phyloP scores from a whole-genome alignment of 768 basidiomycete species.

The Hysterangium stoloniferum region DNA sequence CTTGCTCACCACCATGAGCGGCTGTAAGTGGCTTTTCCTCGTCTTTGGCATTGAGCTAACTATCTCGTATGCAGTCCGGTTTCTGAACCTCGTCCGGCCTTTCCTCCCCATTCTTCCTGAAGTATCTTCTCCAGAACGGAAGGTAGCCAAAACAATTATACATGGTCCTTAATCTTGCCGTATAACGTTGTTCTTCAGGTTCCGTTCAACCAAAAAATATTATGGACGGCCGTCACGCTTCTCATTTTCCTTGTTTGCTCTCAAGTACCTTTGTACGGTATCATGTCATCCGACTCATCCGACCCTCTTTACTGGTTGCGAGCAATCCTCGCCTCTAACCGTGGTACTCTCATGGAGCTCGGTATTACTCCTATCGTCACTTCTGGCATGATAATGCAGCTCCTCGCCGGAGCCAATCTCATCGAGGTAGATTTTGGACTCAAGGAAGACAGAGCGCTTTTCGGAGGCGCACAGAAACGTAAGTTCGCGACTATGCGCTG shows the following conservation, averaged over 20 bases:
- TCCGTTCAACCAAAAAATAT: conserved; percentile 95
- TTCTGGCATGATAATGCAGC: conserved; percentile 99
- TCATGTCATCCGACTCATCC: conserved; percentile 98
- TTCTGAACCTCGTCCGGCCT: conserved; percentile 95
- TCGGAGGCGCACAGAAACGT: conserved; percentile 97
- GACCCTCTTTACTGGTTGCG: conserved; percentile 99
- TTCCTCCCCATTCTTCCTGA: conserved; percentile 96
- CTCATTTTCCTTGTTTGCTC: conserved; percentile 99
- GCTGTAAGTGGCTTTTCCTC: conserved; percentile 14
- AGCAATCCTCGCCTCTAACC: conserved; percentile 97
- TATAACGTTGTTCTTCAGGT: conserved; percentile 42
- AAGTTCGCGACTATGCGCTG: conserved; percentile 30
- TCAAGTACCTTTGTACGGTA: conserved; percentile 97
- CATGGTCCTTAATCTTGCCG: background rate
- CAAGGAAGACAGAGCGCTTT: conserved; percentile 95
- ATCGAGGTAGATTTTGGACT: conserved; percentile 96
- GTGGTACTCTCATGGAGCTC: conserved; percentile 98
- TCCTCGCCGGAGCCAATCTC: conserved; percentile 93
- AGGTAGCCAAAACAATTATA: conserved; percentile 40
- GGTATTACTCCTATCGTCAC: conserved; percentile 98
- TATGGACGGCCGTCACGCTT: conserved; percentile 99
- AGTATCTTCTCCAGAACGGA: conserved; percentile 96
- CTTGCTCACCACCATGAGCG: conserved; percentile 17
- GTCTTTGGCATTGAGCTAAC: background rate
- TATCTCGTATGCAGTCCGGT: conserved; percentile 60